Evolutionary conservation across 495 filamentous ascomycete genomes (phyloP), one percentile per base, ranked within the genome.

Genomic region (Lasiosphaeria hispida): DNA sequence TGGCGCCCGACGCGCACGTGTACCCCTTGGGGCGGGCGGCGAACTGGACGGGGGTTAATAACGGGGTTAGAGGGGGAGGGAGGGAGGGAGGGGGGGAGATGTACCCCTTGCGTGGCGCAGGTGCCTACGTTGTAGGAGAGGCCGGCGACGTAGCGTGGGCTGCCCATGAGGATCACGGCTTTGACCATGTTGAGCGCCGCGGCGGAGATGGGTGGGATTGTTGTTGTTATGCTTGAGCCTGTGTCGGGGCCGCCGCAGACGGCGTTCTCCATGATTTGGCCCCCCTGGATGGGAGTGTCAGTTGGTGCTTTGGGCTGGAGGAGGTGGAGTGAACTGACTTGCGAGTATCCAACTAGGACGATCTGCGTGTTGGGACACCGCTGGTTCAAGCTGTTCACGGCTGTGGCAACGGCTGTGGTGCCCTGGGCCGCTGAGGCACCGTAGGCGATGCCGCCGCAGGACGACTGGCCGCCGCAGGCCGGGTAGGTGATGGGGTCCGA

Each of bases 191-290:
- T 55, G 33, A 55, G 53, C 3, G 53, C 53, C 17, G 41, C 47
- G 33, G 53, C 42, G 8, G 40, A 36, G 42, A 55, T 55, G 34
- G 41, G 41, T 3, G 42, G 41, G 3, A 40, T 55, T 2, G 53
- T 36, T 18, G 61, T 43, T 39, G 42, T 56, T 17, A 82, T 72
- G 1, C 78, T 74, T 2, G 69, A 77, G 51, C 78, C 79, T 19
- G 62, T 1, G 80, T 81, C 81, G 1, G 77, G 64, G 18, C 83
- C 85, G 30, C 84, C 85, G 63, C 84, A 86, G 14, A 86, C 65
- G 18, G 81, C 83, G 58, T 81, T 81, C 59, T 87, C 83, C 69
- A 86, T 76, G 69, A 86, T 85, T 67, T 86, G 80, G 75, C 83
- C 43, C 84, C 84, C 78, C 84, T 47, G 41, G 41, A 49, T 39